Evolutionary conservation across 1,284 basidiomycete species (phyloP).

Genomic region (Sporisorium exsertum): DNA sequence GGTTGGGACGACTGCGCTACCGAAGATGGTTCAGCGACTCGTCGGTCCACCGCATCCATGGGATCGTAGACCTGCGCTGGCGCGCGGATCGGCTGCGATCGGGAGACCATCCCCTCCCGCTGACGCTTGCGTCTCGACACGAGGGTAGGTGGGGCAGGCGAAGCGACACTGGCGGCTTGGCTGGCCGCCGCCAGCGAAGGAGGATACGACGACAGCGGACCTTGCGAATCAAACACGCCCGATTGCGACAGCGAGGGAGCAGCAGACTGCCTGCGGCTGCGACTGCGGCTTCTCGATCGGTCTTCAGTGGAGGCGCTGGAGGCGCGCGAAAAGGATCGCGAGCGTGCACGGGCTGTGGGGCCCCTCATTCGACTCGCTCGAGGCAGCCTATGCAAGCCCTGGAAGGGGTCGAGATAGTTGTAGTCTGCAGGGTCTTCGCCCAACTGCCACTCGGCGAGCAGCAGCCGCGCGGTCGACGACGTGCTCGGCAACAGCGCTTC

Average conservation of each 20-base stretch:
- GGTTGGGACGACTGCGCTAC: slow-evolving; percentile 28
- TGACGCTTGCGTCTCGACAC: slow-evolving; percentile 24
- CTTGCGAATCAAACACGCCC: slow-evolving; percentile 12
- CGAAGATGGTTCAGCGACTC: not conserved
- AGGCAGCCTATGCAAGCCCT: slow-evolving; percentile 42
- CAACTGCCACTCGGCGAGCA: slow-evolving; percentile 44
- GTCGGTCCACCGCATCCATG: not conserved
- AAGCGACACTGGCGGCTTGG: slow-evolving; percentile 12
- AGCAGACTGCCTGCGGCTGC: slow-evolving; percentile 25
- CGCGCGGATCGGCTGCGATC: slow-evolving; percentile 25
- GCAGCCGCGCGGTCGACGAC: slow-evolving; percentile 40
- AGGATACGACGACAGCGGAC: slow-evolving; percentile 24
- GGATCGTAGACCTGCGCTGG: slow-evolving; percentile 5
- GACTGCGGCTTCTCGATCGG: slow-evolving; percentile 29
- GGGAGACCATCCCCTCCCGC: slow-evolving; percentile 1
- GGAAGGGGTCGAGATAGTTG: slow-evolving; percentile 39
- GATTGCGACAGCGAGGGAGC: slow-evolving; percentile 25
- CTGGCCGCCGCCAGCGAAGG: slow-evolving; percentile 22
- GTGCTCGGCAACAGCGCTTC: slow-evolving; percentile 38
- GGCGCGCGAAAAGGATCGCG: slow-evolving; percentile 43
- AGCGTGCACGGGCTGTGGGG: slow-evolving; percentile 35
- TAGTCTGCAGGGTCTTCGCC: slow-evolving; percentile 37
- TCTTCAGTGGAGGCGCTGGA: slow-evolving; percentile 33
- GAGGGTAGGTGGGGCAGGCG: slow-evolving; percentile 29
- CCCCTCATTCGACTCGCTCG: slow-evolving; percentile 36